Percentiles rank a stretch among this genome's conserved stretches.
Conservation (phyloP, 495 filamentous ascomycete genomes). For the Penicillium silybi region DNA sequence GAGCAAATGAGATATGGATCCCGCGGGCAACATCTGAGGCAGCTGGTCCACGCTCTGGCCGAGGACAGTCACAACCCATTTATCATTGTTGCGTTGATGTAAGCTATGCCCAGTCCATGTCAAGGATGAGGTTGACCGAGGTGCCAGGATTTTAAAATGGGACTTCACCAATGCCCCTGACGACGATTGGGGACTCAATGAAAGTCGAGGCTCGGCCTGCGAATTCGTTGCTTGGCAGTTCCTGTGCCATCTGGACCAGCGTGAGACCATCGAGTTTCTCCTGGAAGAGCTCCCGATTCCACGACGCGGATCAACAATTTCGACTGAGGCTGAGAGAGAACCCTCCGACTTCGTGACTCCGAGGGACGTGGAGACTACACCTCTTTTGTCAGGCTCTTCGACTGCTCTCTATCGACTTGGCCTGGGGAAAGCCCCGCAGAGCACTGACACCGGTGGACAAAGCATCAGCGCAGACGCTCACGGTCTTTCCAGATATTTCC, state of each 20-base stretch:
- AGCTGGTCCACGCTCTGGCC: conserved; percentile 62
- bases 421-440: conserved; percentile 9
- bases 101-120: conserved; percentile 14
- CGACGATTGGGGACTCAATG: conserved; percentile 68
- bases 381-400: conserved; percentile 26
- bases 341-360: conserved; percentile 9
- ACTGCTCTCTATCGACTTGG: conserved; percentile 18
- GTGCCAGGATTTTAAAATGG: conserved; percentile 69
- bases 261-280: conserved; percentile 78
- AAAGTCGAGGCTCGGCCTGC: conserved; percentile 77
- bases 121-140: neutral
- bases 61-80: conserved; percentile 65
- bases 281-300: conserved; percentile 67
- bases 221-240: conserved; percentile 93
- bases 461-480: conserved; percentile 6
- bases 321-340: conserved; percentile 26
- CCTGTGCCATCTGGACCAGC: conserved; percentile 69
- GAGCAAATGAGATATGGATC: conserved; percentile 71
- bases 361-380: conserved; percentile 24
- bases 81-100: conserved; percentile 78
- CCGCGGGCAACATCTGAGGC: conserved; percentile 58
- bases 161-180: conserved; percentile 57
- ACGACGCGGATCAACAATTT: conserved; percentile 12
- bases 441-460: conserved; percentile 4
- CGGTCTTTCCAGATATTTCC: conserved; percentile 56